These are phyloP conservation scores for Aspergillus saccharolyticus DNA, from an alignment of 495 filamentous ascomycete species.

Conservation along the genomic window DNA sequence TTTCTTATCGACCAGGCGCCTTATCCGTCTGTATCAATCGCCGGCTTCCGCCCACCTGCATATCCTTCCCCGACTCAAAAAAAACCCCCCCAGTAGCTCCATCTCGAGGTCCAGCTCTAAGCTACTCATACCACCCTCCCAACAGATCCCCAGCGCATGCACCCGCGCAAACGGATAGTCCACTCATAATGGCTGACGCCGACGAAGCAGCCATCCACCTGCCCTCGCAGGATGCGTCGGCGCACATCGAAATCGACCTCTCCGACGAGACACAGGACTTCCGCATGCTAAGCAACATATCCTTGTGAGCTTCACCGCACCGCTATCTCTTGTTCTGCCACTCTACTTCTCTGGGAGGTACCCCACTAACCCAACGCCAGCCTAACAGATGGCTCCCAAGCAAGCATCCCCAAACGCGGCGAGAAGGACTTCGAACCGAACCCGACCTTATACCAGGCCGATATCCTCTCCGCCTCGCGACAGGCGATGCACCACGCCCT, in stretches of 20 bases:
- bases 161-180: background rate
- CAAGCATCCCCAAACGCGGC: slow-evolving; percentile 66
- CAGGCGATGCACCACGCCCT: slow-evolving; percentile 87
- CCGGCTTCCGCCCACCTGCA: background rate
- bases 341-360: background rate
- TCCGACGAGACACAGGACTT: slow-evolving; percentile 89
- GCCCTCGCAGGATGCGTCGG: slow-evolving; percentile 22
- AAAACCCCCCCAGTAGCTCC: background rate
- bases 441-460: slow-evolving; percentile 73
- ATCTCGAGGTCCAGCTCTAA: background rate
- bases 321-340: background rate
- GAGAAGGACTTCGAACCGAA: slow-evolving; percentile 97
- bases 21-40: slow-evolving; percentile 1
- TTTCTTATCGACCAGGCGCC: slow-evolving; percentile 10
- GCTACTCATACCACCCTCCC: slow-evolving; percentile 9
- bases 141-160: background rate
- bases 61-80: background rate
- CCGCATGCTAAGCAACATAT: slow-evolving; percentile 61
- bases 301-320: slow-evolving; percentile 38
- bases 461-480: slow-evolving; percentile 72
- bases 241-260: slow-evolving; percentile 54
- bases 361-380: slow-evolving; percentile 14
- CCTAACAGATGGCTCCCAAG: slow-evolving; percentile 30
- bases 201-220: slow-evolving; percentile 42
- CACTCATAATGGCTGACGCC: slow-evolving; percentile 41